Conservation (phyloP, 2,329 filamentous ascomycete genomes). For the Plectosphaerella cucumerina region DNA sequence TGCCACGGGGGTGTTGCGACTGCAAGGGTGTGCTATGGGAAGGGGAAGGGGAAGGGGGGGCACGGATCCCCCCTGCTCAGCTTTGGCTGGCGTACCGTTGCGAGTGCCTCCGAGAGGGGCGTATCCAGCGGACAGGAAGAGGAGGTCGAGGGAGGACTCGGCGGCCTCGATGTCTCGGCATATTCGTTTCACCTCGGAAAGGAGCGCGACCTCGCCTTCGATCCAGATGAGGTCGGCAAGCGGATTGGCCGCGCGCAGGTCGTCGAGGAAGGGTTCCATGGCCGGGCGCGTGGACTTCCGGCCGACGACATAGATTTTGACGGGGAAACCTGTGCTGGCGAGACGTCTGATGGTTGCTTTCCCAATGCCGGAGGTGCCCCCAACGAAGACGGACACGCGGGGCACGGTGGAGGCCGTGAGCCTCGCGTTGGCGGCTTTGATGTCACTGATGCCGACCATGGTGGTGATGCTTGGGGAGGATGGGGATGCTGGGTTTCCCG, state of each 20-base stretch:
- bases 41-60: too few relatives aligned
- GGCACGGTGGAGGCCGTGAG: conserved; percentile 31
- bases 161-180: conserved; percentile 31
- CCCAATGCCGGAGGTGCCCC: conserved; percentile 43
- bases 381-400: conserved; percentile 36
- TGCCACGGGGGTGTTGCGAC: not conserved
- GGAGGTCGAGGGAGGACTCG: conserved; percentile 34
- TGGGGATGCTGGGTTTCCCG: not conserved
- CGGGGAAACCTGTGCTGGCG: conserved; percentile 24
- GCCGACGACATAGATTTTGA: conserved; percentile 38
- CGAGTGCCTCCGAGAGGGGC: conserved; percentile 30
- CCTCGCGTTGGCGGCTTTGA: conserved; percentile 32
- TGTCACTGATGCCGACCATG: conserved; percentile 31
- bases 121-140: conserved; percentile 41
- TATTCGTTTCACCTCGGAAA: conserved; percentile 33
- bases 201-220: conserved; percentile 38
- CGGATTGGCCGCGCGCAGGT: conserved; percentile 29
- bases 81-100: conserved; percentile 2
- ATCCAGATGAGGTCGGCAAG: conserved; percentile 36
- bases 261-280: conserved; percentile 26
- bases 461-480: not conserved
- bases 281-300: conserved; percentile 29
- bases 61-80: too few relatives aligned
- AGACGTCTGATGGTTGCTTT: conserved; percentile 32
- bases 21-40: not conserved